phyloP scores from a whole-genome alignment of 805 yeast genomes.

The Pichia cephalocereana region DNA sequence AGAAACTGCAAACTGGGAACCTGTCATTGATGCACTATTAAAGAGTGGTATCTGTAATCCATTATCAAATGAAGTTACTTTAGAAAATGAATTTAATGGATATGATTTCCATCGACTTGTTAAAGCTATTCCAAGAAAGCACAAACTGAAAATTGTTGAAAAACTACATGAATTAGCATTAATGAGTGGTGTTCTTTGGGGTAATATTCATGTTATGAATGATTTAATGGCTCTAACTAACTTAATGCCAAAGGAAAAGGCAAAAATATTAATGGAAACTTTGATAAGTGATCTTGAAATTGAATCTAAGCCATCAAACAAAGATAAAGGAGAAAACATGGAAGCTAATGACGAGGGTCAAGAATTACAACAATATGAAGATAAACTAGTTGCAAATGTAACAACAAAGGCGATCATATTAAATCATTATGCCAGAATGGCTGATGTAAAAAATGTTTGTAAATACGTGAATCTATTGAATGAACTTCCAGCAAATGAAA shows the following conservation, averaged over 20 bases:
- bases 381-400: constrained; percentile 25
- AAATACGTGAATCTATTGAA: constrained; percentile 27
- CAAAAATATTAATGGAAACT: constrained; percentile 25
- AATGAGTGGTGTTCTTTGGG: constrained; percentile 7
- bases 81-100: constrained; percentile 24
- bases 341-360: constrained; percentile 1
- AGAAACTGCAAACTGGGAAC: constrained; percentile 37
- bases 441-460: constrained; percentile 31
- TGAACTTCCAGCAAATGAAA: constrained; percentile 5
- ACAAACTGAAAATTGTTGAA: constrained; percentile 28
- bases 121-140: constrained; percentile 31
- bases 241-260: constrained; percentile 10
- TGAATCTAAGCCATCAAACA: neutral
- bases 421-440: constrained; percentile 33
- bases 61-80: constrained; percentile 9
- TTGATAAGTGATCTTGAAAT: constrained; percentile 22
- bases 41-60: constrained; percentile 11
- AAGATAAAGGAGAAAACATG: neutral
- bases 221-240: constrained; percentile 28
- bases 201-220: constrained; percentile 28
- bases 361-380: neutral
- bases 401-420: constrained; percentile 37
- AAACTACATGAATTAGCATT: constrained; percentile 29
- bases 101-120: constrained; percentile 31
- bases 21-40: constrained; percentile 31